A percentile compares a stretch with the other conserved stretches of the same genome.
Conservation (phyloP, 306 rosid genomes). For the Arachis stenosperma region DNA sequence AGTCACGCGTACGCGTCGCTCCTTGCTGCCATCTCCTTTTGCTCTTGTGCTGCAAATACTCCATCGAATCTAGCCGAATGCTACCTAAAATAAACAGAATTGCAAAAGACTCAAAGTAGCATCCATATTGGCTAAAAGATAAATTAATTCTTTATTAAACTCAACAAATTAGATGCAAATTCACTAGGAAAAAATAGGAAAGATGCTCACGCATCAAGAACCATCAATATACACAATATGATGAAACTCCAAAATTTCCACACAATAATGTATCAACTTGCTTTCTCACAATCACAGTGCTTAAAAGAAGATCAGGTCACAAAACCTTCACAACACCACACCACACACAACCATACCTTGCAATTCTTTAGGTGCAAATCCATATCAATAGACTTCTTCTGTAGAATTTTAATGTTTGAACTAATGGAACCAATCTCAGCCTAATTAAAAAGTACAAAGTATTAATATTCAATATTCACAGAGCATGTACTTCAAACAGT, state of each 20-base stretch:
- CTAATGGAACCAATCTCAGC: slow-evolving; percentile 95
- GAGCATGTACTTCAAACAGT: no score
- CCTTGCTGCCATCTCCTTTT: no score
- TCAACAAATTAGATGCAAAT: no score
- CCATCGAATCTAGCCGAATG: no score
- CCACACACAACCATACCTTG: slow-evolving; percentile 58
- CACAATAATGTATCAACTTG: not conserved
- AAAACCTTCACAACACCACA: slow-evolving; percentile 20
- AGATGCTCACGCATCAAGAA: not conserved
- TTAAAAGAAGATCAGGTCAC: slow-evolving; percentile 18
- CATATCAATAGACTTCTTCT: slow-evolving; percentile 98
- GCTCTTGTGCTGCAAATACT: no score
- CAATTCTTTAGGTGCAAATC: slow-evolving; percentile 96
- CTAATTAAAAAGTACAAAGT: slow-evolving; percentile 48
- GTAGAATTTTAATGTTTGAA: slow-evolving; percentile 93
- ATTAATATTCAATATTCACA: no score
- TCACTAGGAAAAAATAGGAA: no score
- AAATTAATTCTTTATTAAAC: no score
- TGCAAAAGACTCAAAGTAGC: no score
- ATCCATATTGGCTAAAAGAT: no score
- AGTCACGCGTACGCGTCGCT: no score
- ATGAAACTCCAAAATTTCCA: not conserved
- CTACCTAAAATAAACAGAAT: no score
- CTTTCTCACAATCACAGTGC: slow-evolving; percentile 8
- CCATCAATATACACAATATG: not conserved